Conservation (phyloP, 169 alveolate genomes). For the Theileria annulata region DNA sequence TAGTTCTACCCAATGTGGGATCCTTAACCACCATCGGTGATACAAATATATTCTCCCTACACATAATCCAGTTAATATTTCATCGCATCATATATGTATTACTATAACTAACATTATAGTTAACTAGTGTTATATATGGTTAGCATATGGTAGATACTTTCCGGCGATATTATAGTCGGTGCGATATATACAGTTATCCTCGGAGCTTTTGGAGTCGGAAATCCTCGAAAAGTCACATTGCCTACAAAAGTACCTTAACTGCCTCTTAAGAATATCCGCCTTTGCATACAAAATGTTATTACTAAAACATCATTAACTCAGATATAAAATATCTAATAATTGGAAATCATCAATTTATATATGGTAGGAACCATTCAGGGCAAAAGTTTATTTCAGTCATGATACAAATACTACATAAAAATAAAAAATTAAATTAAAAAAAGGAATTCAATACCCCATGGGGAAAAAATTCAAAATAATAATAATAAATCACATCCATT, state of each 20-base stretch:
- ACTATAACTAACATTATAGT: background rate
- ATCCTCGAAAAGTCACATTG: slow-evolving; percentile 69
- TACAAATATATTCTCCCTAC: slow-evolving; percentile 84
- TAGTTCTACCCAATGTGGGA: slow-evolving; percentile 88
- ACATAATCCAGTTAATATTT: background rate
- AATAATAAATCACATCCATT: background rate
- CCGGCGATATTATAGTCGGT: slow-evolving; percentile 68
- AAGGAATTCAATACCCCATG: slow-evolving; percentile 2
- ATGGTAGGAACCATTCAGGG: slow-evolving; percentile 64
- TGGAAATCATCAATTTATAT: too few species aligned
- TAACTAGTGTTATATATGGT: background rate
- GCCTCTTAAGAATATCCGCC: slow-evolving; percentile 67
- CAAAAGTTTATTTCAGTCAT: slow-evolving; percentile 70
- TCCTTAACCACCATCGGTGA: slow-evolving; percentile 83
- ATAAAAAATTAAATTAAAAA: background rate
- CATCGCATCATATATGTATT: background rate
- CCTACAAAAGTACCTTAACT: slow-evolving; percentile 73
- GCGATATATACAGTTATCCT: slow-evolving; percentile 74
- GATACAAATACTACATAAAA: background rate
- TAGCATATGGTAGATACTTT: slow-evolving; percentile 43
- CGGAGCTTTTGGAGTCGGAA: slow-evolving; percentile 68
- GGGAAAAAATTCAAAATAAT: background rate
- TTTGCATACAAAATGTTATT: slow-evolving; percentile 73
- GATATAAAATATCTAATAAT: background rate
- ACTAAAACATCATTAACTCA: slow-evolving; percentile 39